phyloP scores from a whole-genome alignment of 2,329 filamentous ascomycete genomes.

The Colletotrichum australisinense region DNA sequence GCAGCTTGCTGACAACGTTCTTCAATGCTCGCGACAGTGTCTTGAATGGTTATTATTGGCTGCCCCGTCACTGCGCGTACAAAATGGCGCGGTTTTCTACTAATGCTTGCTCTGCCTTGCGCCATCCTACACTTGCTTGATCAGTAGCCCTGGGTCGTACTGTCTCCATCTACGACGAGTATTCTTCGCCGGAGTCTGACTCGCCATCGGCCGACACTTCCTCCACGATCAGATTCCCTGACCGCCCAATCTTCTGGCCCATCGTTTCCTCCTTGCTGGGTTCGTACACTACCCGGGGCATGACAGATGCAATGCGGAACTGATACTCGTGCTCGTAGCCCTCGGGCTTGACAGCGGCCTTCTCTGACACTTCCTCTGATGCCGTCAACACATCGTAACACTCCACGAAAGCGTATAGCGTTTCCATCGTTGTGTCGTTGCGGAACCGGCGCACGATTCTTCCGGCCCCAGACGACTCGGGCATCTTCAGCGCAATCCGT shows the following conservation, averaged over 20 bases:
- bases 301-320: conserved; percentile 87
- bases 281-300: conserved; percentile 86
- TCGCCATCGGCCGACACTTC: conserved; percentile 56
- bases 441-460: conserved; percentile 83
- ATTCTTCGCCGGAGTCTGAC: conserved; percentile 31
- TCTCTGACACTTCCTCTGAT: conserved; percentile 43
- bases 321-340: conserved; percentile 83
- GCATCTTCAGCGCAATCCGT: conserved; percentile 76
- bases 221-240: conserved; percentile 92
- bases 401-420: conserved; percentile 96
- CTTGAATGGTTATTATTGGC: not conserved
- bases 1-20: not conserved
- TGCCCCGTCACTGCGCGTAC: not conserved
- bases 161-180: not conserved
- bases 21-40: not conserved
- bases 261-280: conserved; percentile 75
- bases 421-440: conserved; percentile 78
- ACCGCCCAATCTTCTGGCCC: conserved; percentile 79
- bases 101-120: not conserved
- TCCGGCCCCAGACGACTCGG: conserved; percentile 69
- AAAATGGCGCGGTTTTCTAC: conserved; percentile 9
- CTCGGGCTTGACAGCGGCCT: conserved; percentile 61
- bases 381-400: conserved; percentile 77
- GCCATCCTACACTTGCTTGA: not conserved
- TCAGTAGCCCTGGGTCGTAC: not conserved